Evolutionary conservation across 768 basidiomycete genomes (phyloP), one percentile per base, ranked within the genome.

Genomic region (Termitomyces sp.): DNA sequence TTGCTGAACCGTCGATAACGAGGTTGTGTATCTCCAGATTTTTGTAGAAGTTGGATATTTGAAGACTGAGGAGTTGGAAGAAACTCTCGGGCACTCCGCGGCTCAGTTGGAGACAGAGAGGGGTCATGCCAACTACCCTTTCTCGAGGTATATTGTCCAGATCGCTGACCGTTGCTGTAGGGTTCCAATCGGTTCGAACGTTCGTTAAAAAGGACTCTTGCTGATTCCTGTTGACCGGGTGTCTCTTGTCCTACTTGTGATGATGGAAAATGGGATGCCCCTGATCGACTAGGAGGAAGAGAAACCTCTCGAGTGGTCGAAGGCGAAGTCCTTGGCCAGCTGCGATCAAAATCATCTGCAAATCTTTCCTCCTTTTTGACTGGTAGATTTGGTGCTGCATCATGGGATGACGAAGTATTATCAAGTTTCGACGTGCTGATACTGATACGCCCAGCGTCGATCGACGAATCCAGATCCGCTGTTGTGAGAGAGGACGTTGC

Each of bases 161-260:
- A 60, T 35, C 77, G 74, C 61, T 78, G 74, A n/a, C 72, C 56
- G 60, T 76, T 80, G 54, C 76, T 81, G 62, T 89, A 91, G 2
- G 91, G 90, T 69, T 98, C 96, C 54, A 98, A 71, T 59, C 85
- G 80, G 65, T 97, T 98, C 10, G 88, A 90, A 3, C 89, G 85
- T 64, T 96, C 97, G 65, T 99, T 98, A 77, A 98, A 99, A n/a
- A 99, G 76, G 0, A 86, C 86, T 41, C 90, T 82, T 34, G 88
- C 78, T 2, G 77, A 70, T 40, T 86, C 83, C 57, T 78, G 74
- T 9, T 82, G 79, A 9, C 82, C 79, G 53, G 77, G 73, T 54
- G 51, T 73, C 65, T 57, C 70, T 64, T 60, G 76, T 58, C 47
- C 63, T 44, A 61, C 67, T 53, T 68, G 75, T 57, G 74, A 73